These are phyloP conservation scores for Fusarium sp. DNA, from an alignment of 2,329 filamentous ascomycete genomes.

Conservation along the genomic window DNA sequence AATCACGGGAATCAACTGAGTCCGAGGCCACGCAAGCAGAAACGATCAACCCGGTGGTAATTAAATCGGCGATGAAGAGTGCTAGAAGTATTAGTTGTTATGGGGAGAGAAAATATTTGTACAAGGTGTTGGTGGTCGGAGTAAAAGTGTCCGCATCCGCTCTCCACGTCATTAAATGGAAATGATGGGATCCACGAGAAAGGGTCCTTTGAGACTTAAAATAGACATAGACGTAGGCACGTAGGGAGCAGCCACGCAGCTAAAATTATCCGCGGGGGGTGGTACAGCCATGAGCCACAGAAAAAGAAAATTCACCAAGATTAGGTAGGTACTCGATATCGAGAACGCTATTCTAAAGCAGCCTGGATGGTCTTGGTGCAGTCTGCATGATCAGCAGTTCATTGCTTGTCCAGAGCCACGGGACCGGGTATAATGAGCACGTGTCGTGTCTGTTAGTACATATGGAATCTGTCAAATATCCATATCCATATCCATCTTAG, in stretches of 20 bases:
- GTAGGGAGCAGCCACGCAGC: constrained; percentile 15
- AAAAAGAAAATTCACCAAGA: constrained; percentile 12
- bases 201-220: constrained; percentile 22
- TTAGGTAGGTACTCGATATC: constrained; percentile 17
- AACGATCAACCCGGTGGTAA: constrained; percentile 1
- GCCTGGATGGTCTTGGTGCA: no score
- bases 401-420: constrained; percentile 26
- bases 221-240: constrained; percentile 25
- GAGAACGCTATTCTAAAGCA: neutral
- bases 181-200: constrained; percentile 13
- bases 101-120: neutral
- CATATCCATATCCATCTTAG: neutral
- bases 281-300: constrained; percentile 18
- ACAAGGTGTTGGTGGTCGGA: constrained; percentile 3
- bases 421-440: constrained; percentile 38
- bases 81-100: neutral
- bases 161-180: constrained; percentile 27
- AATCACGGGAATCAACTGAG: neutral
- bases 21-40: constrained; percentile 24
- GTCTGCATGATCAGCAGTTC: constrained; percentile 28
- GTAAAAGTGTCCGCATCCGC: neutral
- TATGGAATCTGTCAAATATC: constrained; percentile 22
- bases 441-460: constrained; percentile 19
- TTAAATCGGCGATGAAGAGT: constrained; percentile 4
- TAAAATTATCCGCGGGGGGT: constrained; percentile 36